phyloP scores from a whole-genome alignment of 2,329 filamentous ascomycete species.

The Blumeriella jaapii region DNA sequence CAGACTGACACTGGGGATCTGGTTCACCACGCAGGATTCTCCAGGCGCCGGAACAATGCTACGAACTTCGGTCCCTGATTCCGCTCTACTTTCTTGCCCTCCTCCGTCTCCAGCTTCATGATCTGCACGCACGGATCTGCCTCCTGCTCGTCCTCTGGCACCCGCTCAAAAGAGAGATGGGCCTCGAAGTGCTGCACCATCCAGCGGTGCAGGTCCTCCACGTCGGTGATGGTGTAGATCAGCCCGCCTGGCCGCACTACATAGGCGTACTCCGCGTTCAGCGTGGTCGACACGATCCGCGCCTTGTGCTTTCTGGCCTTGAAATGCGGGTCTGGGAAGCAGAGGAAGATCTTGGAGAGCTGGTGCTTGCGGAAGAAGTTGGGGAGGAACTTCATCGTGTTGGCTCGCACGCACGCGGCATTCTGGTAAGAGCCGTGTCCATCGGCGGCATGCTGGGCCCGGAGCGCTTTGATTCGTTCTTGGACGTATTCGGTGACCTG shows the following conservation, averaged over 20 bases:
- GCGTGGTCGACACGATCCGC: slow-evolving; percentile 76
- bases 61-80: slow-evolving; percentile 88
- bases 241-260: slow-evolving; percentile 72
- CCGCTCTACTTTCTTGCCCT: slow-evolving; percentile 90
- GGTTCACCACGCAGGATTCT: slow-evolving; percentile 44
- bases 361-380: slow-evolving; percentile 84
- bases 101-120: slow-evolving; percentile 81
- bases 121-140: slow-evolving; percentile 58
- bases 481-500: slow-evolving; percentile 87
- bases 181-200: slow-evolving; percentile 78
- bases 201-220: slow-evolving; percentile 87
- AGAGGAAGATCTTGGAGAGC: slow-evolving; percentile 87
- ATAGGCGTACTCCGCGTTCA: slow-evolving; percentile 91
- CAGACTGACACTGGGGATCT: slow-evolving; percentile 9
- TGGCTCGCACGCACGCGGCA: slow-evolving; percentile 76
- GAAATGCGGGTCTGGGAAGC: slow-evolving; percentile 97
- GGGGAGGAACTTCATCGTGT: slow-evolving; percentile 99
- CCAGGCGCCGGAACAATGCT: slow-evolving; percentile 70
- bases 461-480: slow-evolving; percentile 73
- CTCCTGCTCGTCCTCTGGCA: slow-evolving; percentile 55
- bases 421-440: slow-evolving; percentile 72
- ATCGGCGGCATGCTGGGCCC: slow-evolving; percentile 46
- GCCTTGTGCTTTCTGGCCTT: slow-evolving; percentile 97
- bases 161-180: slow-evolving; percentile 67
- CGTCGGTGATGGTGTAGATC: slow-evolving; percentile 94